Evolutionary conservation across 2,329 filamentous ascomycete genomes (phyloP), one percentile per base, ranked within the genome.

Genomic region (Fusarium scirpi): DNA sequence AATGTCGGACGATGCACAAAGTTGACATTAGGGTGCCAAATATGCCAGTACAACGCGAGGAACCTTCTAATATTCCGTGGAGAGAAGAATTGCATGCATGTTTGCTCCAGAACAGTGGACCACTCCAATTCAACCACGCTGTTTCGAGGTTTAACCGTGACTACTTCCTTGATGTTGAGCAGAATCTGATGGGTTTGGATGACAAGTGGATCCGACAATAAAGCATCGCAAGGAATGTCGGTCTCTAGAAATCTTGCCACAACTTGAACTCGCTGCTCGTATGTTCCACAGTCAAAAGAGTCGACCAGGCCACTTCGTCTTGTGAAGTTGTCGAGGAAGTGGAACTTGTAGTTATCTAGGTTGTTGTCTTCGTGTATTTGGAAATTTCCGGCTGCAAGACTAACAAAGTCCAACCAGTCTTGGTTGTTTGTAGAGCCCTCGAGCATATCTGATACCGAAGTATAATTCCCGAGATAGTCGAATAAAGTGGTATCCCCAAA

Each of bases 391-490:
- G 57, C 16, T 1, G 57, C 30, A 0, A 58, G 41, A 3, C 46
- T 58, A 6, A 60, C 34, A 6, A 60, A 60, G 25, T 60, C 57
- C 1, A 58, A 3, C 57, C 57, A 60, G 18, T 58, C 53, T 29
- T 60, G 53, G 0, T 40, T 47, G 0, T 16, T 24, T 1, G 24
- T 22, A 6, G 57, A 30, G 1, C 15, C 30, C n/a, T 46, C 16
- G 0, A 60, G 53, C 30, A 60, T 47, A 5, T 58, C 57, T 1
- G 57, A 47, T 0, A 58, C 53, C 3, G 40, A 60, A 18, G n/a
- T 58, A n/a, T 20, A 60, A 20, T 58, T 58, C 2, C 57, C 53
- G 2, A 60, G 53, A 10, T 60, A 60, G 6, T 60, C 57, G 10
- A 58, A 60, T 1, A 58, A 8, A 1, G 53, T 5, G 1, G 29